Evolutionary conservation across 2,329 filamentous ascomycete genomes (phyloP).

Genomic region (Fusarium sp.): DNA sequence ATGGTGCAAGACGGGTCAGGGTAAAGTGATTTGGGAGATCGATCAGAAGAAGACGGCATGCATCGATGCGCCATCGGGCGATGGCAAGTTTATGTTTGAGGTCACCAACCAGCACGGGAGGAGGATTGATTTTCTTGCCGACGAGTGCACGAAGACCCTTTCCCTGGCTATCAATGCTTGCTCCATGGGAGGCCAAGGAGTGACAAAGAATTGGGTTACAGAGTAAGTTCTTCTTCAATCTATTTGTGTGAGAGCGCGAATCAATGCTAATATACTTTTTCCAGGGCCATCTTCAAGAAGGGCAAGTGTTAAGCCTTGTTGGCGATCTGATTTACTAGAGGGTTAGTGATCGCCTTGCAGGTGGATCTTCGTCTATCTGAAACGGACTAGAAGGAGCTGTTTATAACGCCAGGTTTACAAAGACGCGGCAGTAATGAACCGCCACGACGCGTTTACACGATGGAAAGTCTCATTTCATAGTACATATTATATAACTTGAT

Average conservation of each 20-base stretch:
- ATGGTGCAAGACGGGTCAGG: conserved; percentile 13
- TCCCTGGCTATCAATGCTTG: conserved; percentile 6
- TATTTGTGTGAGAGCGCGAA: rapidly evolving
- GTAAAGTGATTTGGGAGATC: not conserved
- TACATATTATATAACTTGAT: no score
- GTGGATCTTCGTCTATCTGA: no score
- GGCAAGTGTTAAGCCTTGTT: not conserved
- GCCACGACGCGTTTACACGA: no score
- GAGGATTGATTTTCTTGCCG: not conserved
- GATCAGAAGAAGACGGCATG: conserved; percentile 7
- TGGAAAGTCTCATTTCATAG: no score
- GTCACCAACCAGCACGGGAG: conserved; percentile 14
- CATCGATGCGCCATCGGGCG: not conserved
- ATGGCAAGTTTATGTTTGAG: conserved; percentile 17
- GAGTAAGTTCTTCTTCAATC: not conserved
- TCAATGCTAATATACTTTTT: rapidly evolving
- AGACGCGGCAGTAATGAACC: no score
- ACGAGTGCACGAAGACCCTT: not conserved
- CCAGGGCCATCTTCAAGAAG: not conserved
- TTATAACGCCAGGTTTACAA: no score
- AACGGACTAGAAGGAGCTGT: not conserved
- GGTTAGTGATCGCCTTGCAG: rapidly evolving
- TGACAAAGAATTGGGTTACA: conserved; percentile 8
- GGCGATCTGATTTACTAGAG: rapidly evolving
- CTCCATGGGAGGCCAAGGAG: not conserved